A percentile compares a stretch with the other conserved stretches of the same genome.
These are phyloP conservation scores for Blakeslea trispora DNA, from an alignment of 371 early-diverging fungal species.

Conservation along the genomic window DNA sequence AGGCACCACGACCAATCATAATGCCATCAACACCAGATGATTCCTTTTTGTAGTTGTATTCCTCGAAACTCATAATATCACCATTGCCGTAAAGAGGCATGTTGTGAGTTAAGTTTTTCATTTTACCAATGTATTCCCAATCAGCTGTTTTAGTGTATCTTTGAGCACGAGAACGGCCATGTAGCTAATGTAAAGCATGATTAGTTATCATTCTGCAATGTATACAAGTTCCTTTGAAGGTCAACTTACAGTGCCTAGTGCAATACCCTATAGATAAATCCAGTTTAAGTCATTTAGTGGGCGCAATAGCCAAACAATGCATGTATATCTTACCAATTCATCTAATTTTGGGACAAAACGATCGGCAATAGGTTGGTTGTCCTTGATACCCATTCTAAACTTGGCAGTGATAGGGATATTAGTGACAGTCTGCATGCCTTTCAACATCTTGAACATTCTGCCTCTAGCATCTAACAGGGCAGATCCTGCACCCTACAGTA, in stretches of 20 bases:
- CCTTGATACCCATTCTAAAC: constrained; percentile 81
- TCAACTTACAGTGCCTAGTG: constrained; percentile 50
- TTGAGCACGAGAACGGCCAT: constrained; percentile 92
- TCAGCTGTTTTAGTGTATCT: constrained; percentile 90
- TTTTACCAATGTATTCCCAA: constrained; percentile 85
- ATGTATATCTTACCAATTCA: constrained; percentile 57
- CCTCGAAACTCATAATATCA: constrained; percentile 85
- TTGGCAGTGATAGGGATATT: constrained; percentile 91
- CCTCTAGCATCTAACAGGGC: constrained; percentile 72
- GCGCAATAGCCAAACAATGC: background rate
- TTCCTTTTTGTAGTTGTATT: constrained; percentile 75
- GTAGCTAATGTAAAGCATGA: constrained; percentile 52
- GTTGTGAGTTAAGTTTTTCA: constrained; percentile 46
- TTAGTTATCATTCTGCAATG: background rate
- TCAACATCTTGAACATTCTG: constrained; percentile 76
- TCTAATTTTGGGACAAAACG: constrained; percentile 71
- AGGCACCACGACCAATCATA: constrained; percentile 87
- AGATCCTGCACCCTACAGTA: constrained; percentile 79
- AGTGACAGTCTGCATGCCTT: constrained; percentile 70
- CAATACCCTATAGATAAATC: constrained; percentile 29
- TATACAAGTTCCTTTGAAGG: background rate
- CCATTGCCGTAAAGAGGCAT: constrained; percentile 84
- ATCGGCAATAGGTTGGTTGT: constrained; percentile 70
- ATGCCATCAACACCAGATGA: constrained; percentile 76
- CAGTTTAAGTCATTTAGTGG: background rate